phyloP scores from a whole-genome alignment of 1,284 basidiomycete genomes.

The Ceratobasidium sp. region DNA sequence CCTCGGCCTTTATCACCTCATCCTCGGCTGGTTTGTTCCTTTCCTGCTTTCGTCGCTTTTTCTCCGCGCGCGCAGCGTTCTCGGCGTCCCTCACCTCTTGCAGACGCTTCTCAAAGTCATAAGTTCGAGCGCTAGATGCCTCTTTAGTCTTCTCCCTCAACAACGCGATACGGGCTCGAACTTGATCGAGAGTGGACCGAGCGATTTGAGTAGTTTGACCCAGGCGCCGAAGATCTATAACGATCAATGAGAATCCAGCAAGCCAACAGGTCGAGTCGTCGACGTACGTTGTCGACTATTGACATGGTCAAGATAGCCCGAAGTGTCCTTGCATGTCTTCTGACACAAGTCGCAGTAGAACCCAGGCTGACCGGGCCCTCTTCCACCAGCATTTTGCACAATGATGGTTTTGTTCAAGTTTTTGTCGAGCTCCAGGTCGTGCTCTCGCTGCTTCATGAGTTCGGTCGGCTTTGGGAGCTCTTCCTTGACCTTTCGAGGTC shows the following conservation, averaged over 20 bases:
- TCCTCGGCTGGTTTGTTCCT: conserved; percentile 69
- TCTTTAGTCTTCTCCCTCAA: conserved; percentile 87
- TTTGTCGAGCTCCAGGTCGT: conserved; percentile 84
- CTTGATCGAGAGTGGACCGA: conserved; percentile 89
- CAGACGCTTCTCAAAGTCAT: conserved; percentile 90
- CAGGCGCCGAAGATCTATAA: conserved; percentile 81
- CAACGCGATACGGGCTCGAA: conserved; percentile 84
- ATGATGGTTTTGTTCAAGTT: conserved; percentile 92
- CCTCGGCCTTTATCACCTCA: conserved; percentile 59
- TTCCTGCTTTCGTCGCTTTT: conserved; percentile 59
- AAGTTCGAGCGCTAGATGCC: conserved; percentile 80
- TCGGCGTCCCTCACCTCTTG: conserved; percentile 82
- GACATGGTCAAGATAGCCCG: conserved; percentile 93
- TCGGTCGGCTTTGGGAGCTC: conserved; percentile 89
- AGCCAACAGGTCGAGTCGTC: not conserved
- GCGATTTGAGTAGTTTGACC: conserved; percentile 93
- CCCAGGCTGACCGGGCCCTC: conserved; percentile 84
- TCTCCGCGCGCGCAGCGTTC: conserved; percentile 64
- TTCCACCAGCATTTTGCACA: conserved; percentile 78
- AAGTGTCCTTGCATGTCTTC: conserved; percentile 91
- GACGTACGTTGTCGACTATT: conserved; percentile 90
- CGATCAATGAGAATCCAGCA: not conserved
- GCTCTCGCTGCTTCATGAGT: conserved; percentile 83
- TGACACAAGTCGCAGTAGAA: conserved; percentile 92
- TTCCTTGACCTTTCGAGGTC: conserved; percentile 63